Evolutionary conservation across 1,284 basidiomycete species (phyloP), one percentile per base, ranked within the genome.

Genomic region (Cryptococcus neoformans): DNA sequence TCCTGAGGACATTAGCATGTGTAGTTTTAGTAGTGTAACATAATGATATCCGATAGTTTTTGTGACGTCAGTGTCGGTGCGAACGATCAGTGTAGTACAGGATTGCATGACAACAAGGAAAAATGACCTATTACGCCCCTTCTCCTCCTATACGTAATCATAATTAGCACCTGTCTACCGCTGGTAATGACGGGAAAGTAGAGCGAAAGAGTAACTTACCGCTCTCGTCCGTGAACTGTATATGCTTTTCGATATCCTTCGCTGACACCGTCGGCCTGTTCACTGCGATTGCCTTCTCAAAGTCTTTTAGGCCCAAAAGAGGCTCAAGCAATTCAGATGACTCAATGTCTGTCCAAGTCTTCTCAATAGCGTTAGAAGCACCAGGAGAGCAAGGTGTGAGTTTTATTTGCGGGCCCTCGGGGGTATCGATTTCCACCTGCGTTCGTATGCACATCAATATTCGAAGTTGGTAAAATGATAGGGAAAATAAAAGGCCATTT

Each of bases 311-410:
- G 58, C 80, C 83, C 70, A 96, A 79, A 46, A 88, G 82, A 0
- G 94, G 93, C 75, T 98, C 95, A 37, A 88, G 80, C 39, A 99
- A 80, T 71, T 97, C 90, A 54, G 94, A 87, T n/a, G 88, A 88
- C 55, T 88, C 87, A 48, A 99, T 83, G 59, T 92, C 90, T n/a
- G 87, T 85, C 95, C 96, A 99, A 3, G 86, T 81, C 81, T 90
- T 93, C 80, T 99, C 95, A 42, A 86, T 81, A 0, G 91, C 94
- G 0, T 85, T 85, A 0, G 86, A 81, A 65, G 95, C 92, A 10
- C 95, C 94, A 1, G 95, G 94, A 6, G 93, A 97, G 75, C 95
- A 99, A 6, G 95, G 95, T 28, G 92, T 97, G 58, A 83, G 75
- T 66, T 82, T 83, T 82, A 87, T 80, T 84, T 86, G 60, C 57